Conservation (phyloP, 2,329 filamentous ascomycete species). For the Colletotrichum sojae region DNA sequence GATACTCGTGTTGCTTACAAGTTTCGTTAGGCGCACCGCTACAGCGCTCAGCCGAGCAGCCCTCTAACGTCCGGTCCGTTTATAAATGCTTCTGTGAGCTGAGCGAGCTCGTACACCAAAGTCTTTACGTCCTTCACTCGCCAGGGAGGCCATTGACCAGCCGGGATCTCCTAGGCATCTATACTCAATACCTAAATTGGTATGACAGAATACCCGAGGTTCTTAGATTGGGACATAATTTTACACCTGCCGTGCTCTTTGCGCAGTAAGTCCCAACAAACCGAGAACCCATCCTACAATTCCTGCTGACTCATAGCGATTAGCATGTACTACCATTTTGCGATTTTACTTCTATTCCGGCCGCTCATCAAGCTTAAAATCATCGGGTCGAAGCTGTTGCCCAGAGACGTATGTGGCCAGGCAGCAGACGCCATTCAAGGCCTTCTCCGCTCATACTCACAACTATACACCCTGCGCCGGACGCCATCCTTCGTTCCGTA, state of each 20-base stretch:
- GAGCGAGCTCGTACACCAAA: slow-evolving; percentile 81
- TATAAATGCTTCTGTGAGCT: slow-evolving; percentile 80
- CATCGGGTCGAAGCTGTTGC: slow-evolving; percentile 73
- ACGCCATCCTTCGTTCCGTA: slow-evolving; percentile 74
- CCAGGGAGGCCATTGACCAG: slow-evolving; percentile 76
- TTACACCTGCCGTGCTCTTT: slow-evolving; percentile 80
- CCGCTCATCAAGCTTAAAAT: slow-evolving; percentile 77
- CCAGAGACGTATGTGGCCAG: slow-evolving; percentile 76
- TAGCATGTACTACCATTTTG: slow-evolving; percentile 78
- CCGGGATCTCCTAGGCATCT: slow-evolving; percentile 73
- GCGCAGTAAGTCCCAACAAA: slow-evolving; percentile 72
- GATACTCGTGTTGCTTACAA: slow-evolving; percentile 17
- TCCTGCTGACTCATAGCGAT: background rate
- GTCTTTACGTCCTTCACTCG: slow-evolving; percentile 79
- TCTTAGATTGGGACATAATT: slow-evolving; percentile 76
- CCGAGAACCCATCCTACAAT: no score
- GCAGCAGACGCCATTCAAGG: slow-evolving; percentile 72
- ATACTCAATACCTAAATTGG: slow-evolving; percentile 80
- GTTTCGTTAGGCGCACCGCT: slow-evolving; percentile 61
- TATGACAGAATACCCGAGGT: slow-evolving; percentile 77
- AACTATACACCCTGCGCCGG: slow-evolving; percentile 70
- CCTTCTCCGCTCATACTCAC: slow-evolving; percentile 69
- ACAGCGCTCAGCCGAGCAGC: slow-evolving; percentile 71
- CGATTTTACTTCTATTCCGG: slow-evolving; percentile 80
- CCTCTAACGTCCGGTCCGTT: slow-evolving; percentile 77